Conservation (phyloP, 1,284 basidiomycete species). For the Peniophora sp. region DNA sequence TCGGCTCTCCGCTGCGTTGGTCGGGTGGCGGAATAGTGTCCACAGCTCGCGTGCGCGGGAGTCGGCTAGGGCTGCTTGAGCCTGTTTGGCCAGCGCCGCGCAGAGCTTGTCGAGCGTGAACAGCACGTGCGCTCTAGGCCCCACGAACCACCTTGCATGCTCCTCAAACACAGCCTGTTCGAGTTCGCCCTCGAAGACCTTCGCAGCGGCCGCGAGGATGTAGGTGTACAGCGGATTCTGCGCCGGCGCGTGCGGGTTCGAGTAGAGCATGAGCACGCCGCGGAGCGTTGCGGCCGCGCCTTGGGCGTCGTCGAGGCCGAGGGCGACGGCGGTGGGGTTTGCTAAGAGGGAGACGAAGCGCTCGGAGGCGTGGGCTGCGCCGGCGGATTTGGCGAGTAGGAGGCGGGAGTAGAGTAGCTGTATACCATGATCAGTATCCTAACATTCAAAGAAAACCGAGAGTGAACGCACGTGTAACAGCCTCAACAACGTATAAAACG, state of each 20-base stretch:
- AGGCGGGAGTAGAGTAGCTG: conserved; percentile 90
- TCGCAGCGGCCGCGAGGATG: conserved; percentile 87
- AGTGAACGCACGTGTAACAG: conserved; percentile 68
- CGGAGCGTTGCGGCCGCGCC: conserved; percentile 59
- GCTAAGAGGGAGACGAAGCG: conserved; percentile 52
- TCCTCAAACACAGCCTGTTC: conserved; percentile 91
- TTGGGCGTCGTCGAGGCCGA: conserved; percentile 72
- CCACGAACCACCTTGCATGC: conserved; percentile 94
- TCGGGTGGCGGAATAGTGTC: conserved; percentile 49
- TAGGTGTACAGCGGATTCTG: conserved; percentile 80
- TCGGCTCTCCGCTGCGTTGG: conserved; percentile 37
- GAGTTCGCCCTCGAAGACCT: conserved; percentile 88
- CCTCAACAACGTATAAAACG: conserved; percentile 86
- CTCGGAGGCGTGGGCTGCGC: conserved; percentile 52
- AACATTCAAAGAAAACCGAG: conserved; percentile 36
- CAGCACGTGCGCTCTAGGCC: conserved; percentile 83
- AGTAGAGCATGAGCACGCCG: conserved; percentile 35
- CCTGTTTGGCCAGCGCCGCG: conserved; percentile 84
- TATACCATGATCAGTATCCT: conserved; percentile 5
- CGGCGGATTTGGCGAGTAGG: conserved; percentile 77
- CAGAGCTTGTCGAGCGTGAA: conserved; percentile 93
- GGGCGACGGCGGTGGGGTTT: conserved; percentile 65
- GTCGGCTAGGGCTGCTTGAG: conserved; percentile 76
- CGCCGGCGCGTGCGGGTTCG: conserved; percentile 19
- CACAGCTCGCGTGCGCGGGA: conserved; percentile 69